Base-by-base conservation (phyloP, 2,329 filamentous ascomycete species). In the Achaetomium macrosporum region DNA sequence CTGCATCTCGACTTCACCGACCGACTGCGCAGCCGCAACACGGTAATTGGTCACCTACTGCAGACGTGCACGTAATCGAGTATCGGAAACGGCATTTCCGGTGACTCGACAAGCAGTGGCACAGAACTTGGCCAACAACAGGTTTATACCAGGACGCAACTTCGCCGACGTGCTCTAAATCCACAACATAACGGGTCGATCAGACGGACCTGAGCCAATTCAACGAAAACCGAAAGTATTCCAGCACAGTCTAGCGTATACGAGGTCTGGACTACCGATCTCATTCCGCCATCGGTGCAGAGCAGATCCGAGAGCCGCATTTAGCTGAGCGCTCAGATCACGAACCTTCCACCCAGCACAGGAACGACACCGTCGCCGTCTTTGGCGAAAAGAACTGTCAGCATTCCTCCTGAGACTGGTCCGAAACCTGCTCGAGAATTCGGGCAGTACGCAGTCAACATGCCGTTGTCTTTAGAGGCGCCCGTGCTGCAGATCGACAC, bases 401-500 rank as follows among this genome's bases (percentile, higher is more conserved):
- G 59, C 46, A 62, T 60, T 59, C 53, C 45, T 51, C 50, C 56
- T 60, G 60, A 58, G 53, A 36, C 29, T 47, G 54, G 52, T 46
- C 45, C 48, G 41, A 43, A 46, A 44, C 36, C 61, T 64, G 67
- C 69, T 71, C 67, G 67, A 67, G 50, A 57, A 50, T 48, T 66
- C 67, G 71, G 72, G 69, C 68, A 65, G 61, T 46, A 48, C 35
- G 54, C 58, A 58, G 45, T 50, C 70, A 73, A 65, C 56, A 97
- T 97, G 92, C 89, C 90, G 74, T 84, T 88, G 67, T 81, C 82
- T 73, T 78, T 95, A 71, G 84, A 88, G 70, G 85, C 87, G 56
- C 88, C 92, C 65, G 88, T 97, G 68, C 78, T 97, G 66, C 90
- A 90, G 58, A 88, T 97, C 69, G 90, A 96, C 75, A 85, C 89